phyloP scores from a whole-genome alignment of 495 filamentous ascomycete species.

The Neurospora hispaniola region DNA sequence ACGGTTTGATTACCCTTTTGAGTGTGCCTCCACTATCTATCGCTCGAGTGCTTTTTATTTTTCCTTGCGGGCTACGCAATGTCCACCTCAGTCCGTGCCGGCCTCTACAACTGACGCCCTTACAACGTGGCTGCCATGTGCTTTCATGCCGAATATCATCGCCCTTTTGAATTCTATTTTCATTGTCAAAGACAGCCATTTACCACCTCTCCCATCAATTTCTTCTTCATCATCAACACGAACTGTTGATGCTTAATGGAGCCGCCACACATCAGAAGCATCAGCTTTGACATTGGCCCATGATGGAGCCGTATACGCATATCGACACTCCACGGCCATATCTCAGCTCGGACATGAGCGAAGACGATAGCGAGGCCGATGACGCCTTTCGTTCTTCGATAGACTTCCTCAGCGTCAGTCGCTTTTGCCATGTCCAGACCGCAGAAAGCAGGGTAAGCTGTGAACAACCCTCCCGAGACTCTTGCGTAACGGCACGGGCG shows the following conservation, averaged over 20 bases:
- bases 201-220: background rate
- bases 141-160: background rate
- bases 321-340: background rate
- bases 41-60: background rate
- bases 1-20: background rate
- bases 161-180: background rate
- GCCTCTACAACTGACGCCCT: background rate
- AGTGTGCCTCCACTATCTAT: background rate
- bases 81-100: background rate
- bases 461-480: background rate
- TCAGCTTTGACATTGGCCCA: background rate
- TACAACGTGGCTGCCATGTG: background rate
- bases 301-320: background rate
- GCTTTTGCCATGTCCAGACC: constrained; percentile 19
- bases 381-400: background rate
- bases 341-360: background rate
- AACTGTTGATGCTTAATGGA: background rate
- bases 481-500: background rate
- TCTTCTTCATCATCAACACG: background rate
- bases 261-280: background rate
- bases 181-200: background rate
- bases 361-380: background rate
- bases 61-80: background rate
- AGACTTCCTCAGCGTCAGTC: constrained; percentile 5
- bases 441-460: constrained; percentile 19